phyloP scores from a whole-genome alignment of 257 asterid genomes.

The Rehmannia glutinosa region DNA sequence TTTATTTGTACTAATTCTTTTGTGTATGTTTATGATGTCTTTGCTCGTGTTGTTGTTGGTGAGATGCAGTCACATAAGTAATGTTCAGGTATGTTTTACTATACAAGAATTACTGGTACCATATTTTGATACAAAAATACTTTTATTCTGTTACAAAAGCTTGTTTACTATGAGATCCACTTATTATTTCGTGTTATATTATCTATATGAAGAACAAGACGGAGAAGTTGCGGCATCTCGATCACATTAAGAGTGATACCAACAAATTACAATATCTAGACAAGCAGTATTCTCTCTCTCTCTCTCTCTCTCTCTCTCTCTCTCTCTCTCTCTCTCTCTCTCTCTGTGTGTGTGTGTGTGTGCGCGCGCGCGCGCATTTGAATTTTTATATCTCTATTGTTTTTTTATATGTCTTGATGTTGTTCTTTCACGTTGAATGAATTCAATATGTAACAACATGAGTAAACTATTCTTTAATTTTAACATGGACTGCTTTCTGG shows the following conservation, averaged over 20 bases:
- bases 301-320: constrained; percentile 5
- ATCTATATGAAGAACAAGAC: constrained; percentile 37
- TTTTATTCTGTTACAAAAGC: background rate
- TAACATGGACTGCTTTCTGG: no score
- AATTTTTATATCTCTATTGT: background rate
- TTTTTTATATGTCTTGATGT: no score
- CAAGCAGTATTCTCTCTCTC: constrained; percentile 34
- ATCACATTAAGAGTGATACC: constrained; percentile 30
- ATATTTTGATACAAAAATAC: background rate
- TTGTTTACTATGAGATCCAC: background rate
- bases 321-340: background rate
- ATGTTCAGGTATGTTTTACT: constrained; percentile 42
- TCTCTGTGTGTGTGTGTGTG: background rate
- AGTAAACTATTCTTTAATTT: no score
- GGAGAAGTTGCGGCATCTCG: constrained; percentile 38
- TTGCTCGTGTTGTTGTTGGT: background rate
- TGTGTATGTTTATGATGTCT: background rate
- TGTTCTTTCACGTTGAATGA: background rate
- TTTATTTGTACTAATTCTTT: background rate
- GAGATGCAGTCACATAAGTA: constrained; percentile 32
- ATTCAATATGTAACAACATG: no score
- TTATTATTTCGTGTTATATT: background rate
- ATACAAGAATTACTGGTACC: background rate
- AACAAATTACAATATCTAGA: constrained; percentile 44
- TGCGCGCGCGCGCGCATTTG: background rate